A percentile compares a stretch with the other conserved stretches of the same genome.
Evolutionary conservation across 805 yeast genomes (phyloP).

Genomic region (Candida fluviatilis): DNA sequence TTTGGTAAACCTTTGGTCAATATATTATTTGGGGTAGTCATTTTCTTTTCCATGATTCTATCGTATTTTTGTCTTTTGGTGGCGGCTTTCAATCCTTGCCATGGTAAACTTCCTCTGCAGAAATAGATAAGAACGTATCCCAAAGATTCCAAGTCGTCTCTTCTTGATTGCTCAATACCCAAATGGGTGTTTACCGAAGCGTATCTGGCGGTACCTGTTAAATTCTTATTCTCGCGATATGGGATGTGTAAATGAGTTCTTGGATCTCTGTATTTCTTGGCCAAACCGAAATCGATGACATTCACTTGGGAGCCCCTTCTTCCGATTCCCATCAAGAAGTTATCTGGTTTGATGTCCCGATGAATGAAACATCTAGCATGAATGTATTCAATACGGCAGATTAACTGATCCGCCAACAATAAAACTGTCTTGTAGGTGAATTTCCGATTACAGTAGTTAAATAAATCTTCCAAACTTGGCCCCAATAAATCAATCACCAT

Average conservation of each 20-base stretch:
- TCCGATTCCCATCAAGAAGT: conserved; percentile 85
- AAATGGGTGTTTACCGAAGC: conserved; percentile 93
- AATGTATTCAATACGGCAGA: conserved; percentile 90
- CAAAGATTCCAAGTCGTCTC: conserved; percentile 93
- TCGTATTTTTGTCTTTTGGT: conserved; percentile 97
- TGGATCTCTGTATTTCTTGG: conserved; percentile 92
- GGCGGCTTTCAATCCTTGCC: conserved; percentile 98
- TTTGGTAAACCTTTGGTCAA: conserved; percentile 89
- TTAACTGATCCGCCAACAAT: conserved; percentile 87
- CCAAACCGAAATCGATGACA: conserved; percentile 91
- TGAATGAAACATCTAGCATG: conserved; percentile 92
- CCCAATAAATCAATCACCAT: conserved; percentile 96
- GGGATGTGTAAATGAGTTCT: conserved; percentile 93
- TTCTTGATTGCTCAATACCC: conserved; percentile 94
- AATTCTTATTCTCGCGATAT: conserved; percentile 90
- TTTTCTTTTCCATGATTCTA: conserved; percentile 90
- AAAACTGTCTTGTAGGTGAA: conserved; percentile 92
- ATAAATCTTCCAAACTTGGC: conserved; percentile 90
- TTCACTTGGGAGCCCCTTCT: conserved; percentile 93
- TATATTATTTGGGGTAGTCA: conserved; percentile 81
- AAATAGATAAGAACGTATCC: conserved; percentile 94
- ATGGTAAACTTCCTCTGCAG: conserved; percentile 92
- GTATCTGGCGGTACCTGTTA: conserved; percentile 97
- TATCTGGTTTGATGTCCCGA: conserved; percentile 81
- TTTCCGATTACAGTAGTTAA: conserved; percentile 92